phyloP scores from a whole-genome alignment of 129 eudicot genomes.

The Centella asiatica region DNA sequence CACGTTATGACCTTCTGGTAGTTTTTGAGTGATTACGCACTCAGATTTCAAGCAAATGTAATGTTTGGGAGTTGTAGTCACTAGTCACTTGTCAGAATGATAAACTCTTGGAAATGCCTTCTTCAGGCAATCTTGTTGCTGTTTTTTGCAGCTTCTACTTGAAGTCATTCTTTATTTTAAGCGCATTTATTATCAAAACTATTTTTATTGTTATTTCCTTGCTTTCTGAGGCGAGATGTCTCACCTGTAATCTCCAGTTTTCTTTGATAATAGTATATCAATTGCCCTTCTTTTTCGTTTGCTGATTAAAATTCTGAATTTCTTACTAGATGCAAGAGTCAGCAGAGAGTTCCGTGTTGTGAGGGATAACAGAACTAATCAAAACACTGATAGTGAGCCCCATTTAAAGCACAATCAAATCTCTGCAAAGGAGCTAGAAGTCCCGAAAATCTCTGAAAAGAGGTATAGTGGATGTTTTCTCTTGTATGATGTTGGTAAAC shows the following conservation, averaged over 20 bases:
- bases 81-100: no score
- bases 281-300: slow-evolving; percentile 1
- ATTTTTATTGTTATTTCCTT: background rate
- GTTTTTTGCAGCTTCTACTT: background rate
- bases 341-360: slow-evolving; percentile 83
- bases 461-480: slow-evolving; percentile 28
- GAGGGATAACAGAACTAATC: slow-evolving; percentile 75
- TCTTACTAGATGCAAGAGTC: slow-evolving; percentile 46
- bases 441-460: slow-evolving; percentile 30
- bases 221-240: background rate
- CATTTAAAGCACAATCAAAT: slow-evolving; percentile 21
- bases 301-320: slow-evolving; percentile 19
- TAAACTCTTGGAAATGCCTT: no score
- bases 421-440: slow-evolving; percentile 24
- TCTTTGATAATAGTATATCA: background rate
- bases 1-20: no score
- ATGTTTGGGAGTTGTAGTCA: no score
- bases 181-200: background rate
- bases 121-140: background rate
- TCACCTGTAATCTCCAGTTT: background rate
- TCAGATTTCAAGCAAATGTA: no score
- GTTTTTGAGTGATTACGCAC: no score
- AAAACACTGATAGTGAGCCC: slow-evolving; percentile 34
- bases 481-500: background rate
- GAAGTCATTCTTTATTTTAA: no score